phyloP scores from a whole-genome alignment of 805 yeast genomes.

The Saccharomycopsis guyanensis region DNA sequence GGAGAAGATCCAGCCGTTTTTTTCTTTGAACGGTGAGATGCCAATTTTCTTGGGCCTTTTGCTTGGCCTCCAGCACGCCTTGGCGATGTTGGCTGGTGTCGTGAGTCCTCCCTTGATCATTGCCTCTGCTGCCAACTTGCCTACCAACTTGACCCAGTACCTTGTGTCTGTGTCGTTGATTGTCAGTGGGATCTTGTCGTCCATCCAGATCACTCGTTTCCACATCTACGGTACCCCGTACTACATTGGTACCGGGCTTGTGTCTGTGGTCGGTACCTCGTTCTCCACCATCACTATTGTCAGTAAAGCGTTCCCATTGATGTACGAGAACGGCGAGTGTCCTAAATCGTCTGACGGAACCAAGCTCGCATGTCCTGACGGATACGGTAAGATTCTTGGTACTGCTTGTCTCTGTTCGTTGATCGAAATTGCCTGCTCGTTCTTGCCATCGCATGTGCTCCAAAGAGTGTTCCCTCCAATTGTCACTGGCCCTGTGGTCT shows the following conservation, averaged over 20 bases:
- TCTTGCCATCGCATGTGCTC: slow-evolving; percentile 64
- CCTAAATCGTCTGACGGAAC: slow-evolving; percentile 57
- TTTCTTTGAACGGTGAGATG: slow-evolving; percentile 71
- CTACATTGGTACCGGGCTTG: slow-evolving; percentile 79
- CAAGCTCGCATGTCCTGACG: slow-evolving; percentile 74
- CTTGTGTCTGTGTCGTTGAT: slow-evolving; percentile 68
- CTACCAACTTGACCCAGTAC: slow-evolving; percentile 43
- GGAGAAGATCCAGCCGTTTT: slow-evolving; percentile 64
- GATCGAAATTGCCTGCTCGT: slow-evolving; percentile 64
- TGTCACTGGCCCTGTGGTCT: slow-evolving; percentile 90
- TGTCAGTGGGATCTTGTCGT: slow-evolving; percentile 58
- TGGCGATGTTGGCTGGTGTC: slow-evolving; percentile 90
- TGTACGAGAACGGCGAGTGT: slow-evolving; percentile 70
- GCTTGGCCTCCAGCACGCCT: slow-evolving; percentile 79
- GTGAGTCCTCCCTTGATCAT: slow-evolving; percentile 78
- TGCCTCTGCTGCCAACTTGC: slow-evolving; percentile 53
- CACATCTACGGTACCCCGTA: slow-evolving; percentile 67
- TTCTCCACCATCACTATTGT: slow-evolving; percentile 85
- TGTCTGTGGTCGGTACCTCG: slow-evolving; percentile 87
- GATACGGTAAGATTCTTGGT: slow-evolving; percentile 81
- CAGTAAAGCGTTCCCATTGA: slow-evolving; percentile 63
- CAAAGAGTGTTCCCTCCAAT: slow-evolving; percentile 79
- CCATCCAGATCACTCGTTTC: slow-evolving; percentile 74
- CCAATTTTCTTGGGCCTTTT: slow-evolving; percentile 72
- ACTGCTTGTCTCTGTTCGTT: slow-evolving; percentile 75